These are phyloP conservation scores for Leishmania martiniquensis DNA, from an alignment of 208 protist genomes.

Conservation along the genomic window DNA sequence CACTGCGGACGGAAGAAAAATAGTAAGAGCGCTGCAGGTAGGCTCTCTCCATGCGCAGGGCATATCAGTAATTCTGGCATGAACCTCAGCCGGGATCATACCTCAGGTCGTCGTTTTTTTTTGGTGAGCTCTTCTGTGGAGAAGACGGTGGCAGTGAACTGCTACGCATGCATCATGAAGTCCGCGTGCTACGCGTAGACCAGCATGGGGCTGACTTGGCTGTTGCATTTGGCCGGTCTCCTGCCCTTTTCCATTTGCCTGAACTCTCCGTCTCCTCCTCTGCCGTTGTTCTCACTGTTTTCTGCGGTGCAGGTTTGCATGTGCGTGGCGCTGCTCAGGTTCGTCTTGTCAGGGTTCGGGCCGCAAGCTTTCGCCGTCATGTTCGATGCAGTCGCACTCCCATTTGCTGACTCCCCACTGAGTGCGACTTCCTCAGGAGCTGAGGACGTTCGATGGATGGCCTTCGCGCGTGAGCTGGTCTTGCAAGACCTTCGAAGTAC, in stretches of 20 bases:
- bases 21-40: too few relatives aligned
- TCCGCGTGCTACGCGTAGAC: too few relatives aligned
- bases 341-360: too few relatives aligned
- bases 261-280: not conserved
- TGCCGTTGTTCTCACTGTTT: not conserved
- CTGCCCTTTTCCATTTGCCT: too few relatives aligned
- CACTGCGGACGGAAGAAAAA: not conserved
- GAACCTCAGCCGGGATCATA: too few relatives aligned
- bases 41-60: too few relatives aligned
- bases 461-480: slow-evolving; percentile 14
- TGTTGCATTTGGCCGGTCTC: too few relatives aligned
- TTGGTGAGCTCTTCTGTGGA: not conserved
- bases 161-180: not conserved
- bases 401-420: slow-evolving; percentile 6
- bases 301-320: not conserved
- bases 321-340: too few relatives aligned
- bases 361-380: too few relatives aligned
- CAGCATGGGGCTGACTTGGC: too few relatives aligned
- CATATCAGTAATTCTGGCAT: too few relatives aligned
- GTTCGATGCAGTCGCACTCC: slow-evolving; percentile 22
- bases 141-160: not conserved
- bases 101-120: too few relatives aligned
- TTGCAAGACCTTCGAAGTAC: slow-evolving; percentile 12
- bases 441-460: slow-evolving; percentile 10
- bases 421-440: not conserved